A percentile compares a stretch with the other conserved stretches of the same genome.
These are phyloP conservation scores for Phytopythium mirpurense DNA, from an alignment of 352 stramenopile species.

Conservation along the genomic window DNA sequence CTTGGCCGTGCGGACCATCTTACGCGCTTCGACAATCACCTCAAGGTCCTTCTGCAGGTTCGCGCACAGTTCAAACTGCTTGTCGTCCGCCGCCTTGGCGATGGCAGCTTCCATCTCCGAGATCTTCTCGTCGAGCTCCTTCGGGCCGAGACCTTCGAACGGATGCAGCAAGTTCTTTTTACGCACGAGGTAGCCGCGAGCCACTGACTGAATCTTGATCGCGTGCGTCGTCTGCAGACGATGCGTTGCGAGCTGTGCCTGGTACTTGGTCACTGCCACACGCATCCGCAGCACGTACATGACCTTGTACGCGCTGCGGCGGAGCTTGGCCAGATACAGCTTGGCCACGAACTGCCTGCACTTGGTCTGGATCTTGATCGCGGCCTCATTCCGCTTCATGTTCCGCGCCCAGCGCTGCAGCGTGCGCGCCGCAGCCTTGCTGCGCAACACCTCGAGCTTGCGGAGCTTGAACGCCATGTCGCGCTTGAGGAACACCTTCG, in stretches of 20 bases:
- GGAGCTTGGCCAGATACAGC: conserved; percentile 35
- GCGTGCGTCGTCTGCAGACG: conserved; percentile 44
- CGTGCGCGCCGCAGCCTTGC: conserved; percentile 73
- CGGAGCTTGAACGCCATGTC: conserved; percentile 75
- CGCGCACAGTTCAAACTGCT: conserved; percentile 83
- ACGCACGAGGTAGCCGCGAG: conserved; percentile 62
- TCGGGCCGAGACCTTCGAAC: conserved; percentile 69
- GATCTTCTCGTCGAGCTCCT: conserved; percentile 79
- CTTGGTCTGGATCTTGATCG: conserved; percentile 71
- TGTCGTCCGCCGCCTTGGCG: conserved; percentile 66
- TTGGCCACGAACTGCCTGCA: conserved; percentile 65
- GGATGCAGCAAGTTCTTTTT: conserved; percentile 73
- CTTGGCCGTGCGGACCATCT: conserved; percentile 83
- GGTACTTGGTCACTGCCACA: conserved; percentile 64
- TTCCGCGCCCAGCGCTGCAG: conserved; percentile 85
- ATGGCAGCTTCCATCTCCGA: conserved; percentile 73
- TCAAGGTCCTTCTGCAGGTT: conserved; percentile 84
- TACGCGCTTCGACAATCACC: conserved; percentile 71
- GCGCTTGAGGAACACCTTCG: conserved; percentile 86
- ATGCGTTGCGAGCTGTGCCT: conserved; percentile 39
- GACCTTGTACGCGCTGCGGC: conserved; percentile 55
- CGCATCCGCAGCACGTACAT: conserved; percentile 51
- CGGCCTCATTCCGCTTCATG: conserved; percentile 47
- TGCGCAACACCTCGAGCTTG: conserved; percentile 75
- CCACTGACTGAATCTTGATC: conserved; percentile 70